Base-by-base conservation (phyloP, 2,329 filamentous ascomycete species). In the Calonectria henricotiae region DNA sequence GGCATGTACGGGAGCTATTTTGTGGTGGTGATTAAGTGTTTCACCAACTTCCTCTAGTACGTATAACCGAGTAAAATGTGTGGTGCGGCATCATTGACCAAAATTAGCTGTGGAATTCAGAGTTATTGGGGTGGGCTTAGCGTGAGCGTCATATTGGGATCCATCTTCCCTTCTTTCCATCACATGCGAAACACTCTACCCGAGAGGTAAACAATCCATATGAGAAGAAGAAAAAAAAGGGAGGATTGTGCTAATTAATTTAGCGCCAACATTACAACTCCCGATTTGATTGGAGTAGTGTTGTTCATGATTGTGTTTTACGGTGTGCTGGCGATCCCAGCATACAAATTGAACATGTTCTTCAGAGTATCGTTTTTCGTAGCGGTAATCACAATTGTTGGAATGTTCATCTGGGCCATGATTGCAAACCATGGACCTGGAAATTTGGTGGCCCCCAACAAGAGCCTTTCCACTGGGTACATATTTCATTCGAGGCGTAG, bases 301-400 rank as follows among this genome's bases (percentile, higher is more conserved):
- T 8, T 58, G 35, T 58, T 58, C 13, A 58, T 58, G 51, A 27
- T 58, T 25, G 51, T 58, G 51, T 58, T 58, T 39, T 58, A 58
- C 23, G 51, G 51, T 5, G 51, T 58, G n/a, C 35, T 58, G 13
- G 35, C 35, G 30, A 58, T 58, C 25, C 51, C 51, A 1, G 51
- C 51, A 23, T 39, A 58, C n/a, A 58, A 58, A 58, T 25, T 58
- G 51, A 58, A 58, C 51, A 39, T 12, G 2, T 58, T 58, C 8
- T 58, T 58, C 51, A 58, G 51, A 3, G 51, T 39, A 17, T 58
- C 51, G 6, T 58, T 58, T 27, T 58, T 58, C 13, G 51, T 32
- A 27, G 51, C 51, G 23, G 39, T 58, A 20, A 58, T 58, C 13
- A 58, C 51, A 25, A 58, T 58, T 39, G 51, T 58, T 11, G 51